Base-by-base conservation (phyloP, 148 eudicot species). In the Fallopia convolvulus region DNA sequence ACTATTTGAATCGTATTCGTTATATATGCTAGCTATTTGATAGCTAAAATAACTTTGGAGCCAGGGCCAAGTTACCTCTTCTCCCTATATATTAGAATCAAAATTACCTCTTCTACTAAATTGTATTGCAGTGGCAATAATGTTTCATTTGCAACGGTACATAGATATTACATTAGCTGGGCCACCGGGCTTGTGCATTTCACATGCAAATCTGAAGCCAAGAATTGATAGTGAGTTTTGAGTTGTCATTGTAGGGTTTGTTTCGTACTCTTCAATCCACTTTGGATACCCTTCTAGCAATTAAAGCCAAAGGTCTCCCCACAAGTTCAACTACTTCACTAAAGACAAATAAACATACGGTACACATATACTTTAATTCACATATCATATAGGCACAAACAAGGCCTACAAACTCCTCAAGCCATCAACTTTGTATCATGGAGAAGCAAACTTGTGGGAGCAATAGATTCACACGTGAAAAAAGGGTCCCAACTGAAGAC, bases 121-220 rank as follows among this genome's bases (percentile, higher is more conserved):
- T 14, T 15, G 58, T 15, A 52, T 15, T 18, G 26, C 9, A 55
- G 26, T 18, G 18, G 23, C 23, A 55, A 55, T 61, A 55, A 55
- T 61, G 68, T 61, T 61, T 61, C 23, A 61, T 13, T 63, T 30
- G 39, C 70, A 63, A 63, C 70, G 70, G 70, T 53, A 60, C 58
- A 15, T 36, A 36, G 3, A 52, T 80, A 76, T 50, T 13, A 60
- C 33, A 30, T 5, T 30, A 33, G 70, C 39, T 61, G 68, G 68
- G 68, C 68, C 68, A 23, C 68, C 40, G 40, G 70, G 13, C 70
- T 63, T 26, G 15, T 32, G 30, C 70, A 63, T 63, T 7, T 63
- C 70, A 63, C 70, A 63, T 63, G 70, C 70, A 23, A 63, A 0
- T 26, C 70, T 63, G 70, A 63, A 63, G 70, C 70, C 30, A 63